Evolutionary conservation across 768 basidiomycete species (phyloP), one percentile per base, ranked within the genome.

Genomic region (Leccinellum rugosiceps): DNA sequence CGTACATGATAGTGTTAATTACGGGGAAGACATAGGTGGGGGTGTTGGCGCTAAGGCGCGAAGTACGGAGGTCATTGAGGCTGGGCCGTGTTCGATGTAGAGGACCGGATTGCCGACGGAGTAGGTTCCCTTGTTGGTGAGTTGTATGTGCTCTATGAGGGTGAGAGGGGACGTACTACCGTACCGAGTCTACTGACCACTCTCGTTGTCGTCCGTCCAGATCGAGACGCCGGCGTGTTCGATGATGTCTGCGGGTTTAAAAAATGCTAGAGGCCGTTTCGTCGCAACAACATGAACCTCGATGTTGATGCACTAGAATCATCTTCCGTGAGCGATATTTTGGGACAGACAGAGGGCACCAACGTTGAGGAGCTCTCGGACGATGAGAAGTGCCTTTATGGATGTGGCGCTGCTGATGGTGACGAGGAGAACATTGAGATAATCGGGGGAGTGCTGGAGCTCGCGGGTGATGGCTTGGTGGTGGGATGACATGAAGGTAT

Each of bases 1-100:
- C 85, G 68, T 92, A 98, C 96, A 99, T 99, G 62, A 92, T 78
- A 3, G 97, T 98, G 72, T 99, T 99, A 96, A 98, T 99, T 0
- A 96, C 97, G n/a, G n/a, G n/a, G n/a, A n/a, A 2, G 96, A 96
- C n/a, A n/a, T n/a, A 68, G 95, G n/a, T n/a, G n/a, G n/a, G n/a
- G n/a, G n/a, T n/a, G n/a, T n/a, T n/a, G n/a, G n/a, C n/a, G n/a
- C n/a, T n/a, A n/a, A n/a, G n/a, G n/a, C n/a, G n/a, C n/a, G n/a
- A n/a, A 98, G n/a, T n/a, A n/a, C n/a, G n/a, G 35, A 98, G 73
- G 66, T 88, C 93, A n/a, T n/a, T n/a, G n/a, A n/a, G n/a, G n/a
- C n/a, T n/a, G n/a, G 7, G 92, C 94, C 7, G 90, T 90, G n/a
- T n/a, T n/a, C n/a, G n/a, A n/a, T n/a, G n/a, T n/a, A n/a, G n/a